Conservation (phyloP, 352 stramenopile genomes). For the Phytophthora meadii region DNA sequence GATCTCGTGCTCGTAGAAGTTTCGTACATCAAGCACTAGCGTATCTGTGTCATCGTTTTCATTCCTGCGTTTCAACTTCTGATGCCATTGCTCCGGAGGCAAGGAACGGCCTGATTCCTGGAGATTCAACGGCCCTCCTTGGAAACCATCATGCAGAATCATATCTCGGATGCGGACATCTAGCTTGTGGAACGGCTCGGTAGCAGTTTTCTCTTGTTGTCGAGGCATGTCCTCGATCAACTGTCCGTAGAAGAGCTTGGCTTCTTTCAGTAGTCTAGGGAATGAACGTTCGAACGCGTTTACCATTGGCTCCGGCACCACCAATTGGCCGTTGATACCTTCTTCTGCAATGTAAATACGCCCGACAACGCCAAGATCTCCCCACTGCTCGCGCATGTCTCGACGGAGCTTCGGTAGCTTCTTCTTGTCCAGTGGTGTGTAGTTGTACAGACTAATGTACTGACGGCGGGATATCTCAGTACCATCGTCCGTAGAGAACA, state of each 20-base stretch:
- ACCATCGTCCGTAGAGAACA: conserved; percentile 6
- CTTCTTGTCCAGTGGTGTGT: conserved; percentile 44
- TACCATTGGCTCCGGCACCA: conserved; percentile 85
- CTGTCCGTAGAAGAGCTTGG: conserved; percentile 40
- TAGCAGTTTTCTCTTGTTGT: background rate
- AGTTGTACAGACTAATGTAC: conserved; percentile 73
- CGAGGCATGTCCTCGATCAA: conserved; percentile 25
- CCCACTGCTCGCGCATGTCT: conserved; percentile 50
- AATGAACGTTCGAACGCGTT: conserved; percentile 35
- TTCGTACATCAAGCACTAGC: conserved; percentile 56
- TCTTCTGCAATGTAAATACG: conserved; percentile 94
- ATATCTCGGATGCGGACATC: conserved; percentile 91
- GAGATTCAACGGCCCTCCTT: conserved; percentile 28
- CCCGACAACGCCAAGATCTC: conserved; percentile 53
- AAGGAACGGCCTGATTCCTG: conserved; percentile 32
- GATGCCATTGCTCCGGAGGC: conserved; percentile 44
- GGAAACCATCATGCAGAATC: conserved; percentile 91
- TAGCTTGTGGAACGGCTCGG: conserved; percentile 73
- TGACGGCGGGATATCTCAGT: conserved; percentile 31
- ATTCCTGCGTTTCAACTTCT: conserved; percentile 44
- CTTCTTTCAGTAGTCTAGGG: conserved; percentile 24
- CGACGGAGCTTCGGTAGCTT: conserved; percentile 48
- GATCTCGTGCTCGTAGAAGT: conserved; percentile 69
- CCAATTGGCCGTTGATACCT: conserved; percentile 96
- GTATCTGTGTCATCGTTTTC: conserved; percentile 27